Conservation (phyloP, 2,329 filamentous ascomycete genomes). For the Stachybotrys chlorohalonatus region DNA sequence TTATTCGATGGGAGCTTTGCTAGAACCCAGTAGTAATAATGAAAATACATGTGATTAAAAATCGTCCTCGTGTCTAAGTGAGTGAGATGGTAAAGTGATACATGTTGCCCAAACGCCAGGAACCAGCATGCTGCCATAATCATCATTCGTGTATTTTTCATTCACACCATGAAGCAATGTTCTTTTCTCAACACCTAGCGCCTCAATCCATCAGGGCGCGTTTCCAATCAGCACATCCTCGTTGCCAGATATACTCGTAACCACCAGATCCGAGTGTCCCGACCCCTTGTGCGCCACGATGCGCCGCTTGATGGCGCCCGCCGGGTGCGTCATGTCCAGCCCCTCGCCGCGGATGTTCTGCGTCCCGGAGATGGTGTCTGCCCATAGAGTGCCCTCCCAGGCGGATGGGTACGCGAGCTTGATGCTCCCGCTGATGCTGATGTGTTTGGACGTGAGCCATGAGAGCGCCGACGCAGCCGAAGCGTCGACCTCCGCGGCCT, state of each 20-base stretch:
- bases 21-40: too few relatives aligned
- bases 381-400: constrained; percentile 38
- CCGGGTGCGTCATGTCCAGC: constrained; percentile 26
- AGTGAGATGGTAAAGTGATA: too few relatives aligned
- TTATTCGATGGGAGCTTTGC: too few relatives aligned
- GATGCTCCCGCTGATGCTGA: constrained; percentile 33
- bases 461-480: constrained; percentile 11
- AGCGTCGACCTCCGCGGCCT: not conserved
- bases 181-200: too few relatives aligned
- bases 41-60: too few relatives aligned
- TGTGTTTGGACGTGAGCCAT: constrained; percentile 31
- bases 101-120: not conserved
- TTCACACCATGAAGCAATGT: too few relatives aligned
- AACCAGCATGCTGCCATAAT: not conserved
- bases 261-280: constrained; percentile 20
- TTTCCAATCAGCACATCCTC: constrained; percentile 16
- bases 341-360: constrained; percentile 32
- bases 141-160: not conserved
- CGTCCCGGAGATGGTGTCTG: constrained; percentile 29
- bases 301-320: constrained; percentile 17
- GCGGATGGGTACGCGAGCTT: constrained; percentile 33
- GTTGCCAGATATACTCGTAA: constrained; percentile 21
- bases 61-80: too few relatives aligned
- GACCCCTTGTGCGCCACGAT: constrained; percentile 32
- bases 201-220: too few relatives aligned